These are phyloP conservation scores for Thermothielavioides terrestris DNA, from an alignment of 495 filamentous ascomycete species.

Conservation along the genomic window DNA sequence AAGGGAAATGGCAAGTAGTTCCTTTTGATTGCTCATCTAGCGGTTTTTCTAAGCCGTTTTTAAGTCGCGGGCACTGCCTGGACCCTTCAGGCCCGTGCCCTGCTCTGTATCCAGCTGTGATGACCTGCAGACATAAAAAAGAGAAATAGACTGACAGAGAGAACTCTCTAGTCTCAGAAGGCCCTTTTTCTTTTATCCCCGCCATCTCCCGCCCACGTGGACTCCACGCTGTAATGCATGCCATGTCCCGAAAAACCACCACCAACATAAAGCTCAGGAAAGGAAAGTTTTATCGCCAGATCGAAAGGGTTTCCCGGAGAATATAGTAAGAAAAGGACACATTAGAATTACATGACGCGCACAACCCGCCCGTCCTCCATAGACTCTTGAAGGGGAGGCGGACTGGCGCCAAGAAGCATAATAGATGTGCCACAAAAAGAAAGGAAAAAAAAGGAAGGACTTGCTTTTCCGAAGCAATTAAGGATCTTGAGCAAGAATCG, in stretches of 20 bases:
- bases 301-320: not conserved
- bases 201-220: not conserved
- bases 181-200: not conserved
- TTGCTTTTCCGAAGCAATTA: not conserved
- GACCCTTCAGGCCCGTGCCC: no score
- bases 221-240: not conserved
- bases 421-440: not conserved
- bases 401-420: not conserved
- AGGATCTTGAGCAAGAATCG: constrained; percentile 13
- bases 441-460: constrained; percentile 5
- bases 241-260: not conserved
- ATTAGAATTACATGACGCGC: constrained; percentile 2
- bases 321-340: not conserved
- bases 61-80: no score
- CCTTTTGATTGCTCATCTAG: constrained; percentile 4
- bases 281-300: not conserved
- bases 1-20: not conserved
- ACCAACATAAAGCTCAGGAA: not conserved
- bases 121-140: not conserved
- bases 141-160: no score
- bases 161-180: not conserved
- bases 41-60: not conserved
- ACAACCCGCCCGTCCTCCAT: not conserved
- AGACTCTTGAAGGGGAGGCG: no score
- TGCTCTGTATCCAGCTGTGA: not conserved